Percentiles rank a stretch among this genome's conserved stretches.
Evolutionary conservation across 2,329 filamentous ascomycete genomes (phyloP).

Genomic region (Ascochyta pisi): DNA sequence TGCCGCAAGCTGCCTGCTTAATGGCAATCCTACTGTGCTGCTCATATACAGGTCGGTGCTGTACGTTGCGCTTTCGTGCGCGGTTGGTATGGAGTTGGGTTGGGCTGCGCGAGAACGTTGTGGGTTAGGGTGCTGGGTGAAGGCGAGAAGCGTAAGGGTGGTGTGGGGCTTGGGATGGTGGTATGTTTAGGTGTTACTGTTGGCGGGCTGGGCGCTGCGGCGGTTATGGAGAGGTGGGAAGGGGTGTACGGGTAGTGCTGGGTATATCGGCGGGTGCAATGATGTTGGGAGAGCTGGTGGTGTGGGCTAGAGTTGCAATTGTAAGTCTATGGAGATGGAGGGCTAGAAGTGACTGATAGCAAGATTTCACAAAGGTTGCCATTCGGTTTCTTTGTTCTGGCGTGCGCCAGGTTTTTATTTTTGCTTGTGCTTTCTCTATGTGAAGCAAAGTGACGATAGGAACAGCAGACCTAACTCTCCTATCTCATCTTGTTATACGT

Average conservation of each 20-base stretch:
- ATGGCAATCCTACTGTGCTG: too few species aligned
- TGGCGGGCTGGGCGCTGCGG: constrained; percentile 10
- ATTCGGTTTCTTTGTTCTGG: background rate
- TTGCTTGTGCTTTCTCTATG: background rate
- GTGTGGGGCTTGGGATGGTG: constrained; percentile 6
- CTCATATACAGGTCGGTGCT: too few species aligned
- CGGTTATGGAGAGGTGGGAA: constrained; percentile 12
- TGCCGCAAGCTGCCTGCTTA: too few species aligned
- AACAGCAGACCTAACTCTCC: background rate
- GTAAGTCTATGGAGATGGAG: background rate
- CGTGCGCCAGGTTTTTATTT: background rate
- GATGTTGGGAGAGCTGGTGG: background rate
- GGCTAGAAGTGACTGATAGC: background rate
- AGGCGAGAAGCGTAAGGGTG: background rate
- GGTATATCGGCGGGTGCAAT: constrained; percentile 2
- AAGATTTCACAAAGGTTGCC: background rate
- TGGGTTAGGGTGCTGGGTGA: background rate
- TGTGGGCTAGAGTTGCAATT: background rate
- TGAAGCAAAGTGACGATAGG: background rate
- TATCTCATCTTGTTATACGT: background rate
- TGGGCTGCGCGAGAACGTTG: constrained; percentile 15
- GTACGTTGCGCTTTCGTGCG: too few species aligned
- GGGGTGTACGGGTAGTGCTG: constrained; percentile 7
- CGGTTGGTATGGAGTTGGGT: constrained; percentile 9
- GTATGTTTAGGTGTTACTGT: constrained; percentile 10